A percentile compares a stretch with the other conserved stretches of the same genome.
Conservation (phyloP, 129 eudicot genomes). For the Flaveria robusta region DNA sequence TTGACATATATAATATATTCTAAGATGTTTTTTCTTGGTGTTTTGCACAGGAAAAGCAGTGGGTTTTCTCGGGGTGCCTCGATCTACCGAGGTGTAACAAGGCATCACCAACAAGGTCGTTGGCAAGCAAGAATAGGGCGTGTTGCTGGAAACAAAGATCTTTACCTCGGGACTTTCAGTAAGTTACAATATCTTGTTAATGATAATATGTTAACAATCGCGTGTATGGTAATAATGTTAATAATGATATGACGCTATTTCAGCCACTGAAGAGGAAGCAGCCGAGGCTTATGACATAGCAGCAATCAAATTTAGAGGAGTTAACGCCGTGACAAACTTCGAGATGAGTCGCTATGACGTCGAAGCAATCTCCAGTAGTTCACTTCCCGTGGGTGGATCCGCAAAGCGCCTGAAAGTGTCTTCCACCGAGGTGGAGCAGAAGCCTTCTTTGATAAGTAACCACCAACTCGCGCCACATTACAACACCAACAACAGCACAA, state of each 20-base stretch:
- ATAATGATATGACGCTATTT: neutral
- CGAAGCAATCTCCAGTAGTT: slow-evolving; percentile 77
- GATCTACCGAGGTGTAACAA: slow-evolving; percentile 88
- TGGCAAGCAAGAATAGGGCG: slow-evolving; percentile 99
- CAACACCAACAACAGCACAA: slow-evolving; percentile 42
- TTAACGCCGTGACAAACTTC: slow-evolving; percentile 91
- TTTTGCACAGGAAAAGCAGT: slow-evolving; percentile 69
- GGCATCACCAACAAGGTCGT: slow-evolving; percentile 98
- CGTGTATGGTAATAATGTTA: neutral
- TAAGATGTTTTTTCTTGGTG: neutral
- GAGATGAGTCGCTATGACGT: slow-evolving; percentile 96
- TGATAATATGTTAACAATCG: neutral
- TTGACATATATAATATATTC: neutral
- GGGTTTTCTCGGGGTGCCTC: slow-evolving; percentile 98
- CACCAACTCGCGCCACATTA: slow-evolving; percentile 47
- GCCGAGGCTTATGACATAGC: slow-evolving; percentile 99
- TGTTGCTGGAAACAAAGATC: slow-evolving; percentile 94
- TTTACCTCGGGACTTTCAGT: slow-evolving; percentile 94
- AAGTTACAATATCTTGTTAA: neutral
- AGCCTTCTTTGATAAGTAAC: slow-evolving; percentile 39
- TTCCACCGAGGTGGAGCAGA: slow-evolving; percentile 60
- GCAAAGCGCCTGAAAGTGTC: slow-evolving; percentile 76
- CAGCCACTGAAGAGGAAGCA: slow-evolving; percentile 99
- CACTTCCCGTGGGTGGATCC: slow-evolving; percentile 90
- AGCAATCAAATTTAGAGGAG: slow-evolving; percentile 90